Evolutionary conservation across 2,329 filamentous ascomycete genomes (phyloP).

Genomic region (Coniella vitis): DNA sequence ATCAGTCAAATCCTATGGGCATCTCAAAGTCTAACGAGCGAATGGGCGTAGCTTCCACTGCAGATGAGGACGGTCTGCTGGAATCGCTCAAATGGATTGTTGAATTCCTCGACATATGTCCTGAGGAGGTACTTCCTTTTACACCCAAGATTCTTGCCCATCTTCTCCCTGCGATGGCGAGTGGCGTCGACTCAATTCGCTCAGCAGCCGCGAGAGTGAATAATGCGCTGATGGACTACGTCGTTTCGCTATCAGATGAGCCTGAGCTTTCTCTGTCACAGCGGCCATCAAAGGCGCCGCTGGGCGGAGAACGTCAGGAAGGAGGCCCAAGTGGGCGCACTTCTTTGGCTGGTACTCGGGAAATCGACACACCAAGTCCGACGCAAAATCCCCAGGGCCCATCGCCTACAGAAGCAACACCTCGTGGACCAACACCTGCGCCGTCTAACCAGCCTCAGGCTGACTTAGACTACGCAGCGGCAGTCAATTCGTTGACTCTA

Average conservation of each 20-base stretch:
- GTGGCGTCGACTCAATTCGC: conserved; percentile 80
- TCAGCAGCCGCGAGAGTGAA: conserved; percentile 87
- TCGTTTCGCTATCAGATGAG: conserved; percentile 82
- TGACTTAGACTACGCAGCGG: conserved; percentile 92
- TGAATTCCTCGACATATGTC: conserved; percentile 92
- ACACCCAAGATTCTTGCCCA: conserved; percentile 88
- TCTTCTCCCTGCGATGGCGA: conserved; percentile 89
- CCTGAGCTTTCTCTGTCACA: conserved; percentile 31
- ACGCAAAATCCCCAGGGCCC: conserved; percentile 39
- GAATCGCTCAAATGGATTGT: conserved; percentile 94
- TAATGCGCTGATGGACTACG: conserved; percentile 84
- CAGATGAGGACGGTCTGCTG: conserved; percentile 85
- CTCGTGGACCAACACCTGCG: conserved; percentile 38
- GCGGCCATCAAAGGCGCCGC: conserved; percentile 31
- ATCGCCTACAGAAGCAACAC: conserved; percentile 24
- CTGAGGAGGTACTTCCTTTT: conserved; percentile 91
- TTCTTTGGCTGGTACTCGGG: conserved; percentile 46
- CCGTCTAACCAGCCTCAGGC: conserved; percentile 41
- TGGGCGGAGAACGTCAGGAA: conserved; percentile 39
- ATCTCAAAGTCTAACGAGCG: conserved; percentile 7
- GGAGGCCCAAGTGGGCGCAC: conserved; percentile 42
- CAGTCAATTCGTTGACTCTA: conserved; percentile 85
- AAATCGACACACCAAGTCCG: conserved; percentile 46
- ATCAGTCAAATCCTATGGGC: conserved; percentile 30
- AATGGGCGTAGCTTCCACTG: conserved; percentile 5